Evolutionary conservation across 306 rosid species (phyloP), one percentile per base, ranked within the genome.

Genomic region (Quillaja saponaria): DNA sequence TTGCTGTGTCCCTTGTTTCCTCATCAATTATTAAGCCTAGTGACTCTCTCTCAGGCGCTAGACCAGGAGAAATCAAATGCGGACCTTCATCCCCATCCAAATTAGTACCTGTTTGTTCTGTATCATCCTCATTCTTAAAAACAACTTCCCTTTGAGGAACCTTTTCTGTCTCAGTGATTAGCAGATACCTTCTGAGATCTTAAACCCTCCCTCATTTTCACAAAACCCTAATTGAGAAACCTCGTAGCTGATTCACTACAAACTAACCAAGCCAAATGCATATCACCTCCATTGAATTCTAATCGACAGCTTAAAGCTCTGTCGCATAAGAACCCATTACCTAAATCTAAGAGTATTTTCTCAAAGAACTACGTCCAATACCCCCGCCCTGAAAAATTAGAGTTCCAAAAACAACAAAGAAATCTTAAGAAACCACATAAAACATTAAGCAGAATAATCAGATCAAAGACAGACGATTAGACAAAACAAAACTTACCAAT

Each of bases 191-290:
- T 63, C 48, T 68, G 79, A 69, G 90, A 86, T 79, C 92, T 81
- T 81, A 82, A 41, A 4, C 88, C 90, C 77, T 85, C 94, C 19
- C 87, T 80, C 96, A 91, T 91, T 72, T 71, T 64, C 34, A 60
- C 60, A 21, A 41, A 78, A 68, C 79, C 76, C 72, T 55, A 70
- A 54, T 47, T 39, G 41, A 74, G 63, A 74, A 72, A 71, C 51
- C 79, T 69, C 28, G 58, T 37, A 62, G 34, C 67, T 18, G 63
- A 16, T 40, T 34, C 39, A 68, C 28, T n/a, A n/a, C n/a, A n/a
- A n/a, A n/a, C n/a, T n/a, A n/a, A n/a, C n/a, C n/a, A n/a, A n/a
- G n/a, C n/a, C n/a, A n/a, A n/a, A n/a, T n/a, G n/a, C n/a, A n/a
- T n/a, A n/a, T n/a, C n/a, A n/a, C n/a, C n/a, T n/a, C n/a, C n/a